Evolutionary conservation across 148 eudicot genomes (phyloP), one percentile per base, ranked within the genome.

Genomic region (Vaccinium corymbosum): DNA sequence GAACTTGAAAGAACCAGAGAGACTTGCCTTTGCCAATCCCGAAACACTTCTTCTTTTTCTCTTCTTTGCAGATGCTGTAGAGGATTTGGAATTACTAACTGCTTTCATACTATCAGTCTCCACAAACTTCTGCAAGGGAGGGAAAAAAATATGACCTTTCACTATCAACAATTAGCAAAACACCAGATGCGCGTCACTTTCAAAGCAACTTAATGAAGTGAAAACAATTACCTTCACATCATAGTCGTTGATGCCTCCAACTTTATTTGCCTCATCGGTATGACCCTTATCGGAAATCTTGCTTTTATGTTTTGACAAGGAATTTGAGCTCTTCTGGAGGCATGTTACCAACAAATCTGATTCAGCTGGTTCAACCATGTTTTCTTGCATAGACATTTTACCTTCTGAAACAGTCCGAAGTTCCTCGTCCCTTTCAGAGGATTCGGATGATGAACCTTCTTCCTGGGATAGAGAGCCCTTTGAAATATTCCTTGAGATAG

Each of bases 11-110:
- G 48, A 38, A 53, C 49, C 29, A 62, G 80, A 51, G 48, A 74
- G 82, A 84, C 93, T 61, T 73, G 95, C 99, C 97, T 94, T 97
- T 66, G 93, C 89, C 88, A 97, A 88, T 78, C 94, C 97, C 17
- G 89, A 57, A 75, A 91, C 32, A 55, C 94, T 90, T 89, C 87
- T 92, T 81, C 90, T 86, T 88, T 90, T 94, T 71, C 87, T 84
- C 87, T 92, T 94, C 86, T 90, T 91, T 51, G 8, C 48, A 76
- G 92, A 86, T 79, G 84, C 91, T 38, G 52, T 84, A 64, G 89
- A 78, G 81, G 91, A 82, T 82, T 91, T 91, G 32, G 85, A 87
- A 88, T 83, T 79, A 77, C 80, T 85, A 61, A 71, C 85, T 81
- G 78, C 66, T 56, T 84, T 87, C 70, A 75, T 25, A 79, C 73